phyloP scores from a whole-genome alignment of 23 red algal genomes.

The Gracilaria caudata region DNA sequence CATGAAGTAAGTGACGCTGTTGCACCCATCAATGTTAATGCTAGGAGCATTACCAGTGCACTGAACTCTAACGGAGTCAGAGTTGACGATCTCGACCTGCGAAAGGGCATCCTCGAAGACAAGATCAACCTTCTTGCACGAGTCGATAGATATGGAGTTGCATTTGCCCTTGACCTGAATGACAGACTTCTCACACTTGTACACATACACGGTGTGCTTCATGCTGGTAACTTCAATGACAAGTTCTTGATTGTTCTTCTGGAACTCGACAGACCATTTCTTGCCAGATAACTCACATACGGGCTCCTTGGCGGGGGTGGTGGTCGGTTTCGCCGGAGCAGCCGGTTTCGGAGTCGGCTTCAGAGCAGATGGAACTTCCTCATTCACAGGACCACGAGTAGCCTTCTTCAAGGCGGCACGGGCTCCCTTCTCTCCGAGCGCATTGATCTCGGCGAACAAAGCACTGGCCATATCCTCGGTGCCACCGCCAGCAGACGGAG shows the following conservation, averaged over 20 bases:
- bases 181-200: conserved; percentile 81
- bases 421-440: conserved; percentile 65
- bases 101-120: conserved; percentile 90
- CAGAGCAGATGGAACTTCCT: conserved; percentile 25
- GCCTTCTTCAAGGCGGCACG: conserved; percentile 86
- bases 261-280: conserved; percentile 87
- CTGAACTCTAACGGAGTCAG: conserved; percentile 78
- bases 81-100: conserved; percentile 84
- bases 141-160: conserved; percentile 90
- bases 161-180: conserved; percentile 85
- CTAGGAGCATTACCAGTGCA: conserved; percentile 76
- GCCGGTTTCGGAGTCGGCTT: conserved; percentile 51
- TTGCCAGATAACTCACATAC: conserved; percentile 75
- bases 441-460: conserved; percentile 92
- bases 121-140: conserved; percentile 85
- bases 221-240: conserved; percentile 72
- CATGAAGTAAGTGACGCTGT: conserved; percentile 83
- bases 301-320: conserved; percentile 15
- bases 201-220: conserved; percentile 97
- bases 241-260: conserved; percentile 58
- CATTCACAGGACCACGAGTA: conserved; percentile 78
- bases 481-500: conserved; percentile 18
- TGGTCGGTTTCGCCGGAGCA: conserved; percentile 36
- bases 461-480: conserved; percentile 67
- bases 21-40: conserved; percentile 80